phyloP scores from a whole-genome alignment of 2,329 filamentous ascomycete genomes.

The Didymella arachidicola region DNA sequence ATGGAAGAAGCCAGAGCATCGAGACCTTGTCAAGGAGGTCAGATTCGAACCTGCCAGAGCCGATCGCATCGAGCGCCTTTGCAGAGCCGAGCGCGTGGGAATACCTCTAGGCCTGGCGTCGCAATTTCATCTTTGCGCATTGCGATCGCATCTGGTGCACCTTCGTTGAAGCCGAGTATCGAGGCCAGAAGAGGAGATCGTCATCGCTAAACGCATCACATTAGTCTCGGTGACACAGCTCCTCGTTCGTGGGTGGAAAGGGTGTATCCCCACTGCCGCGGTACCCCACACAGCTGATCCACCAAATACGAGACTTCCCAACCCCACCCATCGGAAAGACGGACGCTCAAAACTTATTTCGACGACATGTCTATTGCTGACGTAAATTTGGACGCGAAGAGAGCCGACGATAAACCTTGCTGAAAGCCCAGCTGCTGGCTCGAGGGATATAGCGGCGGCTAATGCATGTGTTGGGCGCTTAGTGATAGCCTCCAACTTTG shows the following conservation, averaged over 20 bases:
- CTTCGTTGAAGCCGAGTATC: conserved; percentile 4
- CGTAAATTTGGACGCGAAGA: neutral
- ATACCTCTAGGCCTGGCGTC: conserved; percentile 35
- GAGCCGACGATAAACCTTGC: conserved; percentile 7
- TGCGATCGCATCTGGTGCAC: conserved; percentile 26
- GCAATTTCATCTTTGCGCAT: conserved; percentile 34
- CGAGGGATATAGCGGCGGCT: conserved; percentile 3
- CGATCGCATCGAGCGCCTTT: conserved; percentile 18
- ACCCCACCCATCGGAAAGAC: neutral
- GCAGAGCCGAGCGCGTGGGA: conserved; percentile 29
- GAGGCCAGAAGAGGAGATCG: neutral
- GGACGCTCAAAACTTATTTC: neutral
- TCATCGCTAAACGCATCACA: neutral
- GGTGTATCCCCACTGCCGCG: conserved; percentile 1
- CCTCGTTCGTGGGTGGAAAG: neutral
- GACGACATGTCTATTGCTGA: neutral
- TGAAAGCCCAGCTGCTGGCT: conserved; percentile 4
- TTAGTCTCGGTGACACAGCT: neutral
- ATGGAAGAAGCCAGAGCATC: conserved; percentile 32
- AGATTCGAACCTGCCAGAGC: conserved; percentile 25
- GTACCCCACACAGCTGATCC: conserved; percentile 10
- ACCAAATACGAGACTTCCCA: neutral
- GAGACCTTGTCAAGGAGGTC: conserved; percentile 35
- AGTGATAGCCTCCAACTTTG: conserved; percentile 14
- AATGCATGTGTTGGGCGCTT: conserved; percentile 17